Percentiles rank a stretch among this genome's conserved stretches.
Conservation (phyloP, 2,329 filamentous ascomycete genomes). For the Simplicillium sp. region DNA sequence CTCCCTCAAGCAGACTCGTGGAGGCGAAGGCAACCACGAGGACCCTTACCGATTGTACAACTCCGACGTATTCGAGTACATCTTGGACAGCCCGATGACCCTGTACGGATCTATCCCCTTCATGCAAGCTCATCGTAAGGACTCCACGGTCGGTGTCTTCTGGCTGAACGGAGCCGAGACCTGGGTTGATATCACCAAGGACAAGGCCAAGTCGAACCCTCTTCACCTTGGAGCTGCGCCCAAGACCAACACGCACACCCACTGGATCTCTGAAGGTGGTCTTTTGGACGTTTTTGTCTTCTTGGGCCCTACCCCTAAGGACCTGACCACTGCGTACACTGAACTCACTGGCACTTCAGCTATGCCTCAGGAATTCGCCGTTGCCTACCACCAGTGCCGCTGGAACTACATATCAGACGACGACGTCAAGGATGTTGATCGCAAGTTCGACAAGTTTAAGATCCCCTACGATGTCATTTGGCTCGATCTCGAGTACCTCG, state of each 20-base stretch:
- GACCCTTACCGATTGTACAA: constrained; percentile 96
- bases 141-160: constrained; percentile 89
- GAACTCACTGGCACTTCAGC: constrained; percentile 88
- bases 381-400: constrained; percentile 93
- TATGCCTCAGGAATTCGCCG: constrained; percentile 82
- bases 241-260: constrained; percentile 73
- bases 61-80: constrained; percentile 94
- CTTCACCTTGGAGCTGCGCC: constrained; percentile 60
- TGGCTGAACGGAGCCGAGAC: constrained; percentile 97
- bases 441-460: constrained; percentile 88
- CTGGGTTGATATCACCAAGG: constrained; percentile 90
- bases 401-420: constrained; percentile 99
- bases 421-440: constrained; percentile 92
- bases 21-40: constrained; percentile 72
- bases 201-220: constrained; percentile 63
- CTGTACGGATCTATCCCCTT: constrained; percentile 95
- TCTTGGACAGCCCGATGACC: constrained; percentile 96
- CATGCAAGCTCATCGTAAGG: constrained; percentile 93
- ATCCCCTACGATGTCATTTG: constrained; percentile 99
- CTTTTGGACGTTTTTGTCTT: constrained; percentile 90
- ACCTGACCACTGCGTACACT: constrained; percentile 72
- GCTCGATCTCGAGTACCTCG: constrained; percentile 96
- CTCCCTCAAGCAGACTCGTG: constrained; percentile 82
- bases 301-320: constrained; percentile 76
- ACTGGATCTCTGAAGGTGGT: constrained; percentile 94